Evolutionary conservation across 1,139 yeast genomes (phyloP), one percentile per base, ranked within the genome.

Genomic region (Pichia sp.): DNA sequence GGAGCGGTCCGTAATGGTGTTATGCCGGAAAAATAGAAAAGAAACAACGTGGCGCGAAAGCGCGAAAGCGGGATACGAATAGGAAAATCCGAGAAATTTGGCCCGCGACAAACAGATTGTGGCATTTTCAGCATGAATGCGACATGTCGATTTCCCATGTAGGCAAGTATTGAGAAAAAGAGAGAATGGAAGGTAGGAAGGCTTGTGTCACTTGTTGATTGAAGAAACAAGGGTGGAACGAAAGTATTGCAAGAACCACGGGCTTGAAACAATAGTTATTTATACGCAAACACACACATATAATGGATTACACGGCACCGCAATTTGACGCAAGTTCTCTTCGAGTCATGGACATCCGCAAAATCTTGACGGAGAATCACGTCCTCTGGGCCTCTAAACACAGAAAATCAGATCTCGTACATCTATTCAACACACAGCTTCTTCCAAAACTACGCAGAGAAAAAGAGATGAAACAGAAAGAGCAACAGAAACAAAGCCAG

Each of bases 291-390:
- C n/a, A n/a, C n/a, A n/a, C n/a, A n/a, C n/a, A n/a, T n/a, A n/a
- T n/a, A n/a, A 25, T 23, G n/a, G 41, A 43, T 4, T 53, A 48
- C 25, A 26, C 47, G 13, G 47, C 39, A 5, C 42, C 52, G 34
- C 57, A 46, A 1, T 56, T 57, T 34, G 54, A 57, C 38, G 55
- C 59, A 12, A 25, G 29, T n/a, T 15, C 49, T 4, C 47, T 60
- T 11, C 49, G 61, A 30, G 64, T 61, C 23, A 57, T 54, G 7
- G 64, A 59, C 41, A 44, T 61, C 32, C 56, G 53, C 35, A 42
- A 51, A 16, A 39, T 58, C 4, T 42, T 61, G 5, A 43, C 45
- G 2, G 46, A 49, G 7, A 50, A 58, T 37, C 46, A 49, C 13
- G 43, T 60, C 12, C 35, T 37, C 3, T 49, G 54, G 46, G 43